A percentile compares a stretch with the other conserved stretches of the same genome.
phyloP scores from a whole-genome alignment of 768 basidiomycete species.

The Mycena chlorophos region DNA sequence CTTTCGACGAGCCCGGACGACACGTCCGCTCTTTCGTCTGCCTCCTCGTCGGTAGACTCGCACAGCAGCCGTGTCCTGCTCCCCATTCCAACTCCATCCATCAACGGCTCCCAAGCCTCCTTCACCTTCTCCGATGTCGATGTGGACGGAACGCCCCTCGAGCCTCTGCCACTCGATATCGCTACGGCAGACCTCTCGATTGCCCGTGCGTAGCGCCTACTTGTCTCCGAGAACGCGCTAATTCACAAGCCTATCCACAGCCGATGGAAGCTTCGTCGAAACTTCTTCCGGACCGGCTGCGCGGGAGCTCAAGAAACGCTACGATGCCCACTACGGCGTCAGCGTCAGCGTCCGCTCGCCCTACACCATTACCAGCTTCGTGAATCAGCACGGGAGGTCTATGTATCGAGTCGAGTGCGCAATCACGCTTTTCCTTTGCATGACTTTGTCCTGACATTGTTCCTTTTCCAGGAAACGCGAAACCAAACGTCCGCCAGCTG shows the following conservation, averaged over 20 bases:
- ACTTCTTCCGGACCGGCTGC: slow-evolving; percentile 77
- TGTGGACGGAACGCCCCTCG: slow-evolving; percentile 34
- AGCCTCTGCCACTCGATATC: slow-evolving; percentile 50
- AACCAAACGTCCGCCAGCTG: slow-evolving; percentile 58
- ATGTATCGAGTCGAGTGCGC: slow-evolving; percentile 79
- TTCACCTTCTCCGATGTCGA: slow-evolving; percentile 49
- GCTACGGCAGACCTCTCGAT: slow-evolving; percentile 58
- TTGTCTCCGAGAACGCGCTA: slow-evolving; percentile 15
- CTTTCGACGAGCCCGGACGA: background rate
- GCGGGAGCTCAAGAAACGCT: slow-evolving; percentile 72
- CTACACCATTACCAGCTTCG: slow-evolving; percentile 78
- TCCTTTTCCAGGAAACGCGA: slow-evolving; percentile 52
- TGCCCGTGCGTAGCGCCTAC: slow-evolving; percentile 49
- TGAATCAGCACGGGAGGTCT: slow-evolving; percentile 77
- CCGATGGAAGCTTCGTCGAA: slow-evolving; percentile 77
- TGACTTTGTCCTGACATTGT: slow-evolving; percentile 3
- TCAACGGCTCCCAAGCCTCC: slow-evolving; percentile 41
- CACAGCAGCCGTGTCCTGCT: slow-evolving; percentile 38
- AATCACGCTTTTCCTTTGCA: slow-evolving; percentile 2
- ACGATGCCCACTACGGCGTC: slow-evolving; percentile 70
- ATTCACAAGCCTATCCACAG: slow-evolving; percentile 33
- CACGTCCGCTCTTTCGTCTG: background rate
- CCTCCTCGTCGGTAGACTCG: slow-evolving; percentile 10
- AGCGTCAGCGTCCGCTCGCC: slow-evolving; percentile 69
- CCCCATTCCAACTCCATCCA: slow-evolving; percentile 40